Base-by-base conservation (phyloP, 2,329 filamentous ascomycete species). In the Aspergillus japonicus region DNA sequence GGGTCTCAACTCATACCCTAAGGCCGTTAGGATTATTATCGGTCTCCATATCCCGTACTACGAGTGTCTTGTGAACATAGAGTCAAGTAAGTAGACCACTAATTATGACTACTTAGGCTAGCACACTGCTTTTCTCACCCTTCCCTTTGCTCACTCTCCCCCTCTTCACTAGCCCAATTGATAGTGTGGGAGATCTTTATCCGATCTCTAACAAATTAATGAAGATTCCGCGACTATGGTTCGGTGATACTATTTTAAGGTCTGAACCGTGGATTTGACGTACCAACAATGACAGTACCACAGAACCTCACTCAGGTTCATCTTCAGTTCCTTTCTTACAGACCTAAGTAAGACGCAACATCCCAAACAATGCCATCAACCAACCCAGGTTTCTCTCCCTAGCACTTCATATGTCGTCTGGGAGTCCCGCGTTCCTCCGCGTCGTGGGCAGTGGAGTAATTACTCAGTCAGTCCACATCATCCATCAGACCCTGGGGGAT, bases 211-310 rank as follows among this genome's bases (percentile, higher is more conserved):
- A 44, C 19, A 14, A 24, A 26, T 44, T 44, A 19, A 44, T 44
- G 39, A 44, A 44, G 39, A 44, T n/a, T 44, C 39, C 39, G 14
- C 12, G 39, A n/a, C 39, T 44, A 44, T 44, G 39, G 39, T 44
- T 44, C 35, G 42, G 21, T 31, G 47, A 26, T 59, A 47, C 57
- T 59, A 59, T 59, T 59, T 59, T 59, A 56, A 59, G 57, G 52
- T 47, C 35, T 21, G 53, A 51, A 59, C 57, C 57, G 54, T 48
- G 52, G 57, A 35, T 24, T 29, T 10, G 11, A 33, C 5, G 53
- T 55, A 55, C 44, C 53, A 35, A 48, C 47, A 19, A 24, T 55
- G 42, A 55, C 53, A 26, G 53, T 55, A 55, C 53, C 53, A 55
- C 29, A 55, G 19, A 47, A 47, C 42, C 31, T 31, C 47, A 33